A percentile compares a stretch with the other conserved stretches of the same genome.
Evolutionary conservation across 148 eudicot genomes (phyloP).

Genomic region (Simmondsia chinensis): DNA sequence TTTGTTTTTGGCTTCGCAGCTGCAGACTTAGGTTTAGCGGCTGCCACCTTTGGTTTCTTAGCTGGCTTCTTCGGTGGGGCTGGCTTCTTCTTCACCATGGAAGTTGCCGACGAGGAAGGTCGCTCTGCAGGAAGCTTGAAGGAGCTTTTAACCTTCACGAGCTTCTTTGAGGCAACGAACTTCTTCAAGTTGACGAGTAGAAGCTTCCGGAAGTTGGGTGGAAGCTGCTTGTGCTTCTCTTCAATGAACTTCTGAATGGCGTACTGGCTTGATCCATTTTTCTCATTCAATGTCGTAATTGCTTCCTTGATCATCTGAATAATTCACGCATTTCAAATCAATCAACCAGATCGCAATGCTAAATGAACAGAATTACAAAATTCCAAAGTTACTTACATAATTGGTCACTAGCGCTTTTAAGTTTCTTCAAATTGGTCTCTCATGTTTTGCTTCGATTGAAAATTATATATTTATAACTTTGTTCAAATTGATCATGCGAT

Average conservation of each 20-base stretch:
- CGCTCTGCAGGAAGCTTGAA: slow-evolving; percentile 33
- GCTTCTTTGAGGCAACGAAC: slow-evolving; percentile 23
- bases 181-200: slow-evolving; percentile 28
- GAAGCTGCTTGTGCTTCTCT: slow-evolving; percentile 48
- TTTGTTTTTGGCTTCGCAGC: slow-evolving; percentile 12
- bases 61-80: slow-evolving; percentile 2
- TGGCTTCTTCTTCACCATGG: slow-evolving; percentile 13
- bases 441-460: too few species aligned
- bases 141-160: slow-evolving; percentile 39
- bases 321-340: background rate
- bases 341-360: slow-evolving; percentile 1
- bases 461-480: too few species aligned
- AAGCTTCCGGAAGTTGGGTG: slow-evolving; percentile 46
- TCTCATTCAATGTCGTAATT: slow-evolving; percentile 49
- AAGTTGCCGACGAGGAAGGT: slow-evolving; percentile 10
- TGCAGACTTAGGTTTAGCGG: slow-evolving; percentile 6
- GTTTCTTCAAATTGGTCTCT: background rate
- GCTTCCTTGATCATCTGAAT: slow-evolving; percentile 44
- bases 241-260: slow-evolving; percentile 54
- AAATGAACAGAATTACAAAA: background rate
- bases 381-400: too few species aligned
- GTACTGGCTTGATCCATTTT: slow-evolving; percentile 52
- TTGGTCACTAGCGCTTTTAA: too few species aligned
- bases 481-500: too few species aligned
- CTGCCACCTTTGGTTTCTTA: slow-evolving; percentile 5